Evolutionary conservation across 495 filamentous ascomycete genomes (phyloP), one percentile per base, ranked within the genome.

Genomic region (Parathielavia appendiculata): DNA sequence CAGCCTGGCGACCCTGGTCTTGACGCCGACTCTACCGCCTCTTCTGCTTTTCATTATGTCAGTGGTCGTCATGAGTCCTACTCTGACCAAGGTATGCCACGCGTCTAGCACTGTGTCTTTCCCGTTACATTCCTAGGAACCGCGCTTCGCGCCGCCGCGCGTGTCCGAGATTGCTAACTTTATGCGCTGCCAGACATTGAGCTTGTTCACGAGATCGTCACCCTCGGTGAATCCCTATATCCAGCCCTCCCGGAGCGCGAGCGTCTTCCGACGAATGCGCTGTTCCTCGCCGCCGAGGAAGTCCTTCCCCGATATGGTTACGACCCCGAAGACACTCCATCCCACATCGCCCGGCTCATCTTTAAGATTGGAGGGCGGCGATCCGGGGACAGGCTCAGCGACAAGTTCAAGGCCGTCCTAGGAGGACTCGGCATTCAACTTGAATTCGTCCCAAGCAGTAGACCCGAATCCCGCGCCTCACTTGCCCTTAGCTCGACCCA

Each of bases 211-310:
- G 79, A 87, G 46, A 89, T 96, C 65, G 82, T 92, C 71, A 77
- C 73, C 53, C 77, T 77, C 70, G 91, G 88, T 22, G 83, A 91
- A 73, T 70, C 75, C 23, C 76, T 88, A 40, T 67, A 76, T 23
- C 71, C 75, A 17, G 69, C 68, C 26, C 72, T 80, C 26, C 81
- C 84, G 1, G 81, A 85, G 34, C 80, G 80, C 57, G 78, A 86
- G 54, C 76, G 78, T 58, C 74, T 85, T 13, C 87, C 89, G 4
- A 91, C 87, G 63, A 83, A 86, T 70, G 88, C 89, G 19, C 79
- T 95, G 30, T 95, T 92, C 72, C 75, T 79, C 17, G 88, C 89
- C 36, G 93, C 93, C 64, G 86, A 95, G 63, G 74, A 81, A 56
- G 77, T 89, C 30, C 79, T 93, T 43, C 78, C 78, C 4, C 76